Conservation (phyloP, 331 rosid species). For the Telfairia occidentalis region DNA sequence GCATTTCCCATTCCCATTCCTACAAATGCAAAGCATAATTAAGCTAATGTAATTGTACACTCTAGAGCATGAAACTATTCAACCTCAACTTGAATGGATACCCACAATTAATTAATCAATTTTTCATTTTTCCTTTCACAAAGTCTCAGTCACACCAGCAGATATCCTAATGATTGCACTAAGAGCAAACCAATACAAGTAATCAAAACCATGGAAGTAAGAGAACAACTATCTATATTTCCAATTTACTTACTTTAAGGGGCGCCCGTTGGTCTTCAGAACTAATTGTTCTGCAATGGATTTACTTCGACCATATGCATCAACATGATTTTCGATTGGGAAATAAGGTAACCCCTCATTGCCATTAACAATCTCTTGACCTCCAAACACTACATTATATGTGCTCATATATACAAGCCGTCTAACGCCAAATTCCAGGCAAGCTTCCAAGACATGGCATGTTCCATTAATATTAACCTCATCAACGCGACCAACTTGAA, state of each 20-base stretch:
- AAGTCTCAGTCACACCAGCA: neutral
- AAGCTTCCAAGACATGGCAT: constrained; percentile 60
- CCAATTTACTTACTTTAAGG: constrained; percentile 39
- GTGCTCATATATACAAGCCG: constrained; percentile 89
- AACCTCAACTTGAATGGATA: neutral
- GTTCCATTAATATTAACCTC: constrained; percentile 78
- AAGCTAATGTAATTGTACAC: neutral
- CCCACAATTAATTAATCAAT: neutral
- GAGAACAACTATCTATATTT: neutral
- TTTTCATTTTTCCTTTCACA: neutral
- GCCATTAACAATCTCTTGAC: constrained; percentile 60
- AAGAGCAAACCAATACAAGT: neutral
- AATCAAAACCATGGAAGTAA: neutral
- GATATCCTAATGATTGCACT: neutral
- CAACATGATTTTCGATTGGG: constrained; percentile 64
- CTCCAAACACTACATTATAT: constrained; percentile 73
- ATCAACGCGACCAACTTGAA: constrained; percentile 68
- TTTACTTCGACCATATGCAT: constrained; percentile 73
- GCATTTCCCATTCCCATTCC: constrained; percentile 39
- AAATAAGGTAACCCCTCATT: constrained; percentile 64
- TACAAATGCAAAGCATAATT: constrained; percentile 18
- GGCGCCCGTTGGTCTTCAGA: constrained; percentile 63
- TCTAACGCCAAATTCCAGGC: constrained; percentile 43
- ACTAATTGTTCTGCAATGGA: constrained; percentile 90
- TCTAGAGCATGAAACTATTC: neutral